phyloP scores from a whole-genome alignment of 2,329 filamentous ascomycete species.

The Fusarium sp. region DNA sequence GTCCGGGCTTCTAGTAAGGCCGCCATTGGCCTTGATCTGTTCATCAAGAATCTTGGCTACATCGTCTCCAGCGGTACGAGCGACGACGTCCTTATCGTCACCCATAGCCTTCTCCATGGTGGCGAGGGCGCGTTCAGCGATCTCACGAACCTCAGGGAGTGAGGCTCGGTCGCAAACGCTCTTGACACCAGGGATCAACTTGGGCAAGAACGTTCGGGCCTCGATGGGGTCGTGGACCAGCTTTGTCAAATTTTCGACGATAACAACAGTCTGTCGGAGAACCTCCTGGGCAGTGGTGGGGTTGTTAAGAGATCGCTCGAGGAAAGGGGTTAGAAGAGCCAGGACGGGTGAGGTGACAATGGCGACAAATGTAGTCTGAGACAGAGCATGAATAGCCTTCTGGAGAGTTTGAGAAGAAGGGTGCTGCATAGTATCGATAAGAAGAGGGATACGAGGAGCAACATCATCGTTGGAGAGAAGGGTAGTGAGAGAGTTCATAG shows the following conservation, averaged over 20 bases:
- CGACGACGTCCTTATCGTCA: conserved; percentile 71
- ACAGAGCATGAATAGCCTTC: conserved; percentile 96
- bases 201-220: conserved; percentile 92
- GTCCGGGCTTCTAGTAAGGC: conserved; percentile 66
- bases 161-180: conserved; percentile 87
- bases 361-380: conserved; percentile 98
- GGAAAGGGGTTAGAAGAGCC: conserved; percentile 90
- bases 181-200: conserved; percentile 93
- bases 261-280: conserved; percentile 92
- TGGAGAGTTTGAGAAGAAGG: conserved; percentile 88
- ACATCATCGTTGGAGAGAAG: conserved; percentile 98
- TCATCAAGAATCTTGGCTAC: conserved; percentile 78
- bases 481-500: conserved; percentile 90
- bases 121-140: conserved; percentile 81
- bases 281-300: conserved; percentile 93
- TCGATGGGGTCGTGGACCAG: conserved; percentile 95
- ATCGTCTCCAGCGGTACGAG: conserved; percentile 75
- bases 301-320: conserved; percentile 93
- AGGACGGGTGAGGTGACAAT: conserved; percentile 95
- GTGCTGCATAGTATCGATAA: conserved; percentile 95
- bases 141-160: conserved; percentile 91
- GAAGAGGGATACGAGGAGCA: conserved; percentile 86
- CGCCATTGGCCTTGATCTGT: conserved; percentile 76
- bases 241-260: conserved; percentile 97
- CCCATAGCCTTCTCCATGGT: conserved; percentile 96